Evolutionary conservation across 345 rosid species (phyloP).

Genomic region (Iberis pinnata): DNA sequence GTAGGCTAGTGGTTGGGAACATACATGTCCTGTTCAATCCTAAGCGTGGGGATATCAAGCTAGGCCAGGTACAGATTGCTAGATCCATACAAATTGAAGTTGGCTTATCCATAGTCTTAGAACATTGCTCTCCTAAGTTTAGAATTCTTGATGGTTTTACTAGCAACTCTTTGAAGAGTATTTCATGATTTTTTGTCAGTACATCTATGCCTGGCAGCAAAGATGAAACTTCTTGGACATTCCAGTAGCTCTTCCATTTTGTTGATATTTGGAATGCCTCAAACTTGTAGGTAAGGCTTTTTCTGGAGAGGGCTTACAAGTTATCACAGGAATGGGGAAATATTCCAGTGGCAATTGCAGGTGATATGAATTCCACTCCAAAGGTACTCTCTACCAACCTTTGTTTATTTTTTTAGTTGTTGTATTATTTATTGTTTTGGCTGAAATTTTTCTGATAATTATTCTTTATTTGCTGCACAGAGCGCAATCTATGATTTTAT

Average conservation of each 20-base stretch:
- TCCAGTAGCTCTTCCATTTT: constrained; percentile 6
- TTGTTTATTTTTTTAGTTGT: background rate
- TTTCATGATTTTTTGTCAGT: constrained; percentile 11
- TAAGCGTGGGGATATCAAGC: constrained; percentile 81
- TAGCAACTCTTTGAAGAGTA: constrained; percentile 1
- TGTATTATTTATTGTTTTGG: constrained; percentile 2
- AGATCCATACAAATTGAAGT: background rate
- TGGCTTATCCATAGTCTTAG: constrained; percentile 1
- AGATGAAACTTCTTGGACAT: background rate
- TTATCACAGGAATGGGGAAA: constrained; percentile 72
- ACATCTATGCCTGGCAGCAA: constrained; percentile 1
- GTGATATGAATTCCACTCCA: constrained; percentile 53
- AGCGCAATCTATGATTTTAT: constrained; percentile 82
- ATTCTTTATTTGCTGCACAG: constrained; percentile 39
- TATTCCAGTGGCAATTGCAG: constrained; percentile 45
- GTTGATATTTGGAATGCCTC: constrained; percentile 9
- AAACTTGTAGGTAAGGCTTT: constrained; percentile 51
- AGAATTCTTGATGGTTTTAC: background rate
- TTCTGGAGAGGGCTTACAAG: constrained; percentile 69
- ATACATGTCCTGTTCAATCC: constrained; percentile 77
- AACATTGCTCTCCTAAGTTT: constrained; percentile 8
- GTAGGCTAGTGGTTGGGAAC: constrained; percentile 62
- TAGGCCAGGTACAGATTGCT: constrained; percentile 62
- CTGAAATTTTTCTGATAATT: constrained; percentile 14
- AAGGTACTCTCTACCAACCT: constrained; percentile 38